Conservation (phyloP, 2,329 filamentous ascomycete genomes). For the Microcyclospora tardicrescens region DNA sequence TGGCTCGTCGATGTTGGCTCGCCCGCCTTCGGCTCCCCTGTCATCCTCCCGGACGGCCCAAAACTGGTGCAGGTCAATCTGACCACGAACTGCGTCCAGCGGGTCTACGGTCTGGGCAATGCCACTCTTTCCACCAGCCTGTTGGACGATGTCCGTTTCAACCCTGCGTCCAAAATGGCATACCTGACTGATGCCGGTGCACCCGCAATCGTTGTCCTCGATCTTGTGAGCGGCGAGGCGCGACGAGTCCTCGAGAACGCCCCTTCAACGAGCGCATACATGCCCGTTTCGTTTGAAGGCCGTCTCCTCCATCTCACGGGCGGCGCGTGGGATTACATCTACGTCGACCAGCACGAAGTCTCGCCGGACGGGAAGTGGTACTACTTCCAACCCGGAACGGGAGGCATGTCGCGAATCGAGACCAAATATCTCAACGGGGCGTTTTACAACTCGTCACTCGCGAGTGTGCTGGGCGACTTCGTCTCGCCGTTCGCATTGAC, state of each 20-base stretch:
- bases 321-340: constrained; percentile 13
- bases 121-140: constrained; percentile 18
- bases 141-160: constrained; percentile 27
- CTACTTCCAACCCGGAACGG: constrained; percentile 27
- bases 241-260: constrained; percentile 19
- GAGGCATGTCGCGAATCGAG: constrained; percentile 24
- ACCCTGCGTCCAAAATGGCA: constrained; percentile 13
- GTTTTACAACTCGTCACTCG: constrained; percentile 22
- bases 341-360: constrained; percentile 28
- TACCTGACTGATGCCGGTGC: constrained; percentile 20
- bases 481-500: constrained; percentile 23
- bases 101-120: constrained; percentile 24
- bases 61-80: constrained; percentile 26
- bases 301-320: constrained; percentile 13
- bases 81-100: constrained; percentile 21
- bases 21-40: constrained; percentile 15
- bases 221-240: constrained; percentile 14
- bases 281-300: constrained; percentile 22
- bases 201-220: constrained; percentile 16
- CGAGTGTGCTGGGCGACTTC: constrained; percentile 13
- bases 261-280: constrained; percentile 14
- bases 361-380: constrained; percentile 25
- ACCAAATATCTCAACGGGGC: constrained; percentile 23
- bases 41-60: constrained; percentile 18
- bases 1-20: constrained; percentile 23